phyloP scores from a whole-genome alignment of 306 rosid genomes.

The Neltuma alba region DNA sequence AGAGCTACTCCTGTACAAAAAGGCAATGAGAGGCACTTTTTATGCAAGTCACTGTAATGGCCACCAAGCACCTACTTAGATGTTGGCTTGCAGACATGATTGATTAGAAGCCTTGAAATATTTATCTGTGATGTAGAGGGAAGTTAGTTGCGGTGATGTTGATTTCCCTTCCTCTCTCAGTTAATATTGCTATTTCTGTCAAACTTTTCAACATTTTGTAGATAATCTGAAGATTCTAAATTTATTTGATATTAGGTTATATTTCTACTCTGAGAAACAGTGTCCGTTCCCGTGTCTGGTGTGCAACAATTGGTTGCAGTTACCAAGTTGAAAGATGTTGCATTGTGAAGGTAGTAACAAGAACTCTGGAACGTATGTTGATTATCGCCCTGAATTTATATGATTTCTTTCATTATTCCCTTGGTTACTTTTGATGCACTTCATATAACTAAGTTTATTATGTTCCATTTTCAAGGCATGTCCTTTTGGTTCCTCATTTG shows the following conservation, averaged over 20 bases:
- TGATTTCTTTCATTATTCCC: conserved; percentile 21
- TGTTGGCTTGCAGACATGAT: background rate
- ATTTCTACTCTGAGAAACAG: conserved; percentile 88
- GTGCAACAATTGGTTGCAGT: conserved; percentile 96
- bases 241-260: conserved; percentile 64
- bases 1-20: conserved; percentile 19
- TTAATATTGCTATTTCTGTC: conserved; percentile 5
- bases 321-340: conserved; percentile 88
- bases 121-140: background rate
- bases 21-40: background rate
- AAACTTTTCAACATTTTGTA: conserved; percentile 25
- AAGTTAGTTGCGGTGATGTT: background rate
- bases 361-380: conserved; percentile 23
- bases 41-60: background rate
- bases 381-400: conserved; percentile 1
- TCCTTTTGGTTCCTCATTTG: background rate
- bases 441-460: conserved; percentile 11
- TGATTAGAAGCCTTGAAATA: background rate
- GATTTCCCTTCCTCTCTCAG: background rate
- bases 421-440: conserved; percentile 5
- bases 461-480: conserved; percentile 3
- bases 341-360: conserved; percentile 76
- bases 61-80: background rate
- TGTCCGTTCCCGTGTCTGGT: conserved; percentile 98
- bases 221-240: conserved; percentile 28